Percentiles rank a stretch among this genome's conserved stretches.
phyloP scores from a whole-genome alignment of 208 protist genomes.

The Strigomonas culicis region DNA sequence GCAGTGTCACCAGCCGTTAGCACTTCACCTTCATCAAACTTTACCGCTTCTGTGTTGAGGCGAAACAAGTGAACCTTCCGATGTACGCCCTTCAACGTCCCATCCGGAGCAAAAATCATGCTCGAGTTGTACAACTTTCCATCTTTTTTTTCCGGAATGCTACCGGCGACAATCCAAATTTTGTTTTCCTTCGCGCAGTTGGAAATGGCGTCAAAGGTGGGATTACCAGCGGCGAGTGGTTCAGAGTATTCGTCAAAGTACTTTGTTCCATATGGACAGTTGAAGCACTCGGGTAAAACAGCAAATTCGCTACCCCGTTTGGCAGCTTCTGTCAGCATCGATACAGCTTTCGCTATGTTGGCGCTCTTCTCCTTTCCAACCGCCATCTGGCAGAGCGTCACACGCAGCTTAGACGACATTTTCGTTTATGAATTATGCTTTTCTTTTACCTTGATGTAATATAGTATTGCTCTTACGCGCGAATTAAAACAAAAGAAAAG shows the following conservation, averaged over 20 bases:
- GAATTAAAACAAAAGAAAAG: slow-evolving; percentile 8
- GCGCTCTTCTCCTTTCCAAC: slow-evolving; percentile 60
- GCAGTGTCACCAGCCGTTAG: slow-evolving; percentile 87
- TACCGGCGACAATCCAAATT: slow-evolving; percentile 90
- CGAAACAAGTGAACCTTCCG: slow-evolving; percentile 97
- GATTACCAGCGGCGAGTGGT: slow-evolving; percentile 45
- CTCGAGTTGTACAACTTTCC: slow-evolving; percentile 95
- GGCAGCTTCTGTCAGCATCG: slow-evolving; percentile 70
- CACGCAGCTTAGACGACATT: slow-evolving; percentile 42
- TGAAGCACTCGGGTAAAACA: slow-evolving; percentile 93
- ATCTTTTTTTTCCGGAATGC: slow-evolving; percentile 91
- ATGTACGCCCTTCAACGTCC: slow-evolving; percentile 85
- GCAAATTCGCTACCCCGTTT: slow-evolving; percentile 80
- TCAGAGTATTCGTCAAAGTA: slow-evolving; percentile 96
- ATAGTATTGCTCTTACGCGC: background rate
- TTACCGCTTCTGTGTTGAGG: slow-evolving; percentile 94
- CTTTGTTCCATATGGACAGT: slow-evolving; percentile 94
- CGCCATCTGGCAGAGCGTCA: slow-evolving; percentile 90
- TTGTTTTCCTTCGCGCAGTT: slow-evolving; percentile 56
- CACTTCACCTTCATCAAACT: slow-evolving; percentile 94
- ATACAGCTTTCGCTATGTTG: slow-evolving; percentile 82
- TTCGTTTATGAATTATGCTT: background rate
- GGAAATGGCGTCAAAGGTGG: slow-evolving; percentile 78
- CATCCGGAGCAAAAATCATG: slow-evolving; percentile 90
- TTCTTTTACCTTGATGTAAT: slow-evolving; percentile 5